Evolutionary conservation across 768 basidiomycete genomes (phyloP).

Genomic region (Pholiota molesta): DNA sequence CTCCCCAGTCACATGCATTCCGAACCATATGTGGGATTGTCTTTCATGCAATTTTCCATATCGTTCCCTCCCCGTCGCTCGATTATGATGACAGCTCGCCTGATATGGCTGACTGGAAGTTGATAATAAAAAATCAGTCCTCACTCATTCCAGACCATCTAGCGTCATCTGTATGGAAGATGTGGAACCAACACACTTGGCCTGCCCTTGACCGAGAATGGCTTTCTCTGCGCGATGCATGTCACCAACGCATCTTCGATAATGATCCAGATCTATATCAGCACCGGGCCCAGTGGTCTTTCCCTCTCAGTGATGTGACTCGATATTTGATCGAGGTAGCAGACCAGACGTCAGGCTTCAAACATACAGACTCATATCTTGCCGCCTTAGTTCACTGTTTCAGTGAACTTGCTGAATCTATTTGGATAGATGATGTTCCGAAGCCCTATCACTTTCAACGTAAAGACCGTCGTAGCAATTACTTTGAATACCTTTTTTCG

Average conservation of each 20-base stretch:
- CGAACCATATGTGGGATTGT: not conserved
- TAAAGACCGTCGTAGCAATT: not conserved
- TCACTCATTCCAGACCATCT: not conserved
- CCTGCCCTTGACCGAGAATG: not conserved
- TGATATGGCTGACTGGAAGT: not conserved
- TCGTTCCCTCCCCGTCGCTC: too few species aligned
- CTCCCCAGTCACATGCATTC: constrained; percentile 18
- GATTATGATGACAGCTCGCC: too few species aligned
- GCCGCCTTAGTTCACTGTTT: constrained; percentile 19
- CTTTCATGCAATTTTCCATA: not conserved
- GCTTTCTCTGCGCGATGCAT: constrained; percentile 1
- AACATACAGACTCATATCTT: constrained; percentile 13
- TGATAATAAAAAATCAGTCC: not conserved
- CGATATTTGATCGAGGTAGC: constrained; percentile 8
- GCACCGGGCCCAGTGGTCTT: not conserved
- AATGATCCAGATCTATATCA: not conserved
- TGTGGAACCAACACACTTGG: not conserved
- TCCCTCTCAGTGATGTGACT: constrained; percentile 16
- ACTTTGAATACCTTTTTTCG: not conserved
- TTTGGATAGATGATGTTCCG: not conserved
- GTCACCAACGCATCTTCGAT: not conserved
- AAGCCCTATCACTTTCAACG: not conserved
- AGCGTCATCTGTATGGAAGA: not conserved
- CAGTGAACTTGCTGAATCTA: constrained; percentile 11
- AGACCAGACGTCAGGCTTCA: not conserved